Evolutionary conservation across 306 rosid genomes (phyloP).

Genomic region (Citrullus mucosospermus): DNA sequence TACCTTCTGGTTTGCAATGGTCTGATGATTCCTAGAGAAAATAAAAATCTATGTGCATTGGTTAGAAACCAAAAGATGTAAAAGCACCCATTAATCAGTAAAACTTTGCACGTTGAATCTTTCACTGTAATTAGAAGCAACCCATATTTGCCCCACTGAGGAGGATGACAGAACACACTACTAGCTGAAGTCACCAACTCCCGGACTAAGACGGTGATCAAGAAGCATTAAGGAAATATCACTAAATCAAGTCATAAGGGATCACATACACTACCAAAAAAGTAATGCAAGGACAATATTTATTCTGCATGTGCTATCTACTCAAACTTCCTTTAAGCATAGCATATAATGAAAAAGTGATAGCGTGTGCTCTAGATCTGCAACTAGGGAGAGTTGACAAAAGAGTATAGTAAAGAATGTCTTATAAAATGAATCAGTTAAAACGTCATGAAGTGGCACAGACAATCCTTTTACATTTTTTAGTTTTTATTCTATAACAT

Average conservation of each 20-base stretch:
- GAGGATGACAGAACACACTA: constrained; percentile 8
- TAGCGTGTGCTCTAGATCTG: background rate
- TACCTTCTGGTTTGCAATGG: constrained; percentile 10
- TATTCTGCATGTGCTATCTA: background rate
- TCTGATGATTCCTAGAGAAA: constrained; percentile 9
- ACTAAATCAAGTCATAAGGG: background rate
- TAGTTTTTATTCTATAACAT: background rate
- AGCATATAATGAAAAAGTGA: background rate
- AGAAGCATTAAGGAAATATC: constrained; percentile 9
- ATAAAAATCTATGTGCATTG: constrained; percentile 5
- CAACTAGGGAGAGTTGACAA: background rate
- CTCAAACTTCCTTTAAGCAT: background rate
- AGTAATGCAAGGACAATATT: background rate
- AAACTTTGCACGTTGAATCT: constrained; percentile 5
- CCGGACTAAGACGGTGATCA: constrained; percentile 10
- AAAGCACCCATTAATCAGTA: constrained; percentile 8
- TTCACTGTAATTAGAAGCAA: constrained; percentile 10
- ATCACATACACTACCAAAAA: constrained; percentile 3
- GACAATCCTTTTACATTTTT: background rate
- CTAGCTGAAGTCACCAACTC: constrained; percentile 12
- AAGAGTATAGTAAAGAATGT: background rate
- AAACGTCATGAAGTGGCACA: background rate
- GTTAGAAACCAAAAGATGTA: constrained; percentile 9
- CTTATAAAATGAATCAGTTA: background rate
- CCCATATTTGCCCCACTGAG: constrained; percentile 7